Evolutionary conservation across 2,329 filamentous ascomycete species (phyloP).

Genomic region (Botrytis hyacinthi): DNA sequence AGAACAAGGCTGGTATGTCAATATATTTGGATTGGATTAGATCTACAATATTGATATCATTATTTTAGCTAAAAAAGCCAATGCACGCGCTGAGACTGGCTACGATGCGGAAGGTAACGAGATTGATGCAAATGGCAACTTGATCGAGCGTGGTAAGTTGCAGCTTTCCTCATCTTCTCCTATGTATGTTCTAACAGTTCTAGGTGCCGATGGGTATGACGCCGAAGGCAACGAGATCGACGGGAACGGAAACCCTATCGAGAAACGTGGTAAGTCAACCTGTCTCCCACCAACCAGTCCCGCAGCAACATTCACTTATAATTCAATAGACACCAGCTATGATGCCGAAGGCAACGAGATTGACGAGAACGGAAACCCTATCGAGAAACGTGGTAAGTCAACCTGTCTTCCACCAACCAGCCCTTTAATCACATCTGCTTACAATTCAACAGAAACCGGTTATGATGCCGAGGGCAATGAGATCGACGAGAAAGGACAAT

Average conservation of each 20-base stretch:
- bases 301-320: neutral
- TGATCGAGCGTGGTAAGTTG: conserved; percentile 1
- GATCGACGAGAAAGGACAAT: neutral
- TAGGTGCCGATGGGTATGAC: neutral
- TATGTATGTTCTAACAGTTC: neutral
- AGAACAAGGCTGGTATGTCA: neutral
- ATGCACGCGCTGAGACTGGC: neutral
- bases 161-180: neutral
- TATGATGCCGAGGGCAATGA: neutral
- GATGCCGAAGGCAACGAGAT: conserved; percentile 6
- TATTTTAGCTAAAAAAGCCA: neutral
- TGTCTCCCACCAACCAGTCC: neutral
- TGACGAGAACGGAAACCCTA: neutral
- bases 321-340: neutral
- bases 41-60: neutral
- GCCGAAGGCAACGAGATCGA: neutral
- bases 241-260: neutral
- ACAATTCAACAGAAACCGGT: no score
- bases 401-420: no score
- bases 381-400: no score
- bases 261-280: neutral
- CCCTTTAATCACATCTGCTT: no score
- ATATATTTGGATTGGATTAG: neutral
- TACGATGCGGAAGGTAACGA: conserved; percentile 28
- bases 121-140: conserved; percentile 14